Conservation (phyloP, 164 flowering plant genomes). For the Houttuynia cordata region DNA sequence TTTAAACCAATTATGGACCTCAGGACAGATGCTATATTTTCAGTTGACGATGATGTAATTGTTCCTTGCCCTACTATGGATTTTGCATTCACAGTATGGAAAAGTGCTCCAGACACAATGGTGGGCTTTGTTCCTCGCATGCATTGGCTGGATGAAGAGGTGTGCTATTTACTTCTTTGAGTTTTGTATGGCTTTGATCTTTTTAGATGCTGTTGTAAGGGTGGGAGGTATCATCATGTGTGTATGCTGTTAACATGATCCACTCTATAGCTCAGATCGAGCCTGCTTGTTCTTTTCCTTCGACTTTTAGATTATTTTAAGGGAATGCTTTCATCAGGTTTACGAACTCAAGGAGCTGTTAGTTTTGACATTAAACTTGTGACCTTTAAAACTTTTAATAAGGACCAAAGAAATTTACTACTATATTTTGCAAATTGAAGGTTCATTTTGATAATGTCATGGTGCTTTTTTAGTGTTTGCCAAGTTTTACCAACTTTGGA, state of each 20-base stretch:
- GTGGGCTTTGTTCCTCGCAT: slow-evolving; percentile 48
- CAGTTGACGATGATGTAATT: slow-evolving; percentile 49
- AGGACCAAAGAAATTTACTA: too few relatives aligned
- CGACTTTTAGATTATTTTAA: too few relatives aligned
- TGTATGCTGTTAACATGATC: not conserved
- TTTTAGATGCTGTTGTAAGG: too few relatives aligned
- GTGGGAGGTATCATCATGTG: too few relatives aligned
- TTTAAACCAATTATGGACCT: slow-evolving; percentile 38
- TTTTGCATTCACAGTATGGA: slow-evolving; percentile 46
- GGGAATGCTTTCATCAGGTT: too few relatives aligned
- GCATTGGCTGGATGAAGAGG: slow-evolving; percentile 38
- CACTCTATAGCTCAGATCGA: not conserved
- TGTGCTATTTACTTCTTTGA: slow-evolving; percentile 6
- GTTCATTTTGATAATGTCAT: too few relatives aligned
- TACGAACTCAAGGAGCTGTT: too few relatives aligned
- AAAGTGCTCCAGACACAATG: slow-evolving; percentile 41
- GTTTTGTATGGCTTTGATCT: not conserved
- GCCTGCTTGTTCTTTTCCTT: not conserved
- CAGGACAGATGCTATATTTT: slow-evolving; percentile 47
- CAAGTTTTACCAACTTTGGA: too few relatives aligned
- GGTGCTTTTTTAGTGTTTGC: too few relatives aligned
- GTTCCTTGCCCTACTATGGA: slow-evolving; percentile 37
- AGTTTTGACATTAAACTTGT: too few relatives aligned
- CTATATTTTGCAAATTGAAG: too few relatives aligned
- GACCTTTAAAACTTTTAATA: too few relatives aligned